Conservation (phyloP, 345 rosid species). For the Eucalyptus sp. region DNA sequence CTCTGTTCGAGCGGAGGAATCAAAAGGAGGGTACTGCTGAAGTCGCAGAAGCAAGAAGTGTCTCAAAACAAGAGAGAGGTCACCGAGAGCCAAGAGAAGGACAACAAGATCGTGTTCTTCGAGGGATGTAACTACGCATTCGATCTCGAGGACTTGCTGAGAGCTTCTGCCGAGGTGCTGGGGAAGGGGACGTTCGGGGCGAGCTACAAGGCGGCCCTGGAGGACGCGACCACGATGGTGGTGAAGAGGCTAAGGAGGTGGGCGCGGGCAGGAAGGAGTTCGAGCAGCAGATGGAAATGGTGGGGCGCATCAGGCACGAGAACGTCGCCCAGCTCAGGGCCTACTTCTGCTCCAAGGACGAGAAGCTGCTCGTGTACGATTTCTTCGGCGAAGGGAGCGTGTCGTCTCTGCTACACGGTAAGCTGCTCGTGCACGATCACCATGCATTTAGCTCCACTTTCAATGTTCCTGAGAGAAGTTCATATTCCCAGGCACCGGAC, state of each 20-base stretch:
- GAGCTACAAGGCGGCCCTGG: slow-evolving; percentile 78
- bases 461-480: neutral
- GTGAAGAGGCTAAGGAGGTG: slow-evolving; percentile 94
- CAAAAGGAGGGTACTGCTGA: slow-evolving; percentile 8
- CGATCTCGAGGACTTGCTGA: slow-evolving; percentile 76
- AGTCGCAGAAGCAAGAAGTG: slow-evolving; percentile 28
- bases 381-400: slow-evolving; percentile 58
- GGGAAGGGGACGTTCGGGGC: slow-evolving; percentile 93
- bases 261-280: slow-evolving; percentile 57
- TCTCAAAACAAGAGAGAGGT: slow-evolving; percentile 27
- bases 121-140: slow-evolving; percentile 76
- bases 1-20: slow-evolving; percentile 24
- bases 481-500: slow-evolving; percentile 38
- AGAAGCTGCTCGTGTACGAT: slow-evolving; percentile 88
- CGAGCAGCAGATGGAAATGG: slow-evolving; percentile 77
- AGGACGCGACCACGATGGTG: slow-evolving; percentile 70
- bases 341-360: slow-evolving; percentile 84
- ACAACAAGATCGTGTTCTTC: slow-evolving; percentile 65
- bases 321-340: slow-evolving; percentile 74
- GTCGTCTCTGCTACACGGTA: slow-evolving; percentile 74
- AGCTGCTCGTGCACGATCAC: neutral
- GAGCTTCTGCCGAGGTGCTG: slow-evolving; percentile 96
- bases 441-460: neutral
- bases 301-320: slow-evolving; percentile 71
- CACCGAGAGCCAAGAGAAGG: slow-evolving; percentile 38